These are phyloP conservation scores for Flammula alnicola DNA, from an alignment of 1,284 basidiomycete species.

Conservation along the genomic window DNA sequence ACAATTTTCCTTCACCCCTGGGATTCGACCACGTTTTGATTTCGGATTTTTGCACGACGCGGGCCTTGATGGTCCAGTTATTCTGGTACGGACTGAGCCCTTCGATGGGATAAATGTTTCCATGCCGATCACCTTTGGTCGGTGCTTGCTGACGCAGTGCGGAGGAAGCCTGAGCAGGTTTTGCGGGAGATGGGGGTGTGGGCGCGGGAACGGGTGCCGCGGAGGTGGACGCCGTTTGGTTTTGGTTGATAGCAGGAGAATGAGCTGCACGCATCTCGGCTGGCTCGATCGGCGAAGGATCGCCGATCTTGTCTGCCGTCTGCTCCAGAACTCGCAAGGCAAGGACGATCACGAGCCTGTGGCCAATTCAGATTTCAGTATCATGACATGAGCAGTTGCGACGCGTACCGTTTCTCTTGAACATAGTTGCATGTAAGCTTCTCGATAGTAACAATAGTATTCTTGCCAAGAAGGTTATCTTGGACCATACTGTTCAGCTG, in stretches of 20 bases:
- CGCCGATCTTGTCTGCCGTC: slow-evolving; percentile 74
- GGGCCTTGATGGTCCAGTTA: slow-evolving; percentile 98
- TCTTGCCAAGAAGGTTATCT: slow-evolving; percentile 69
- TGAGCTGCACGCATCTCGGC: slow-evolving; percentile 30
- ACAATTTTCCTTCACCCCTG: slow-evolving; percentile 94
- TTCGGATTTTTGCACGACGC: slow-evolving; percentile 90
- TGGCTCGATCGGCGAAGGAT: slow-evolving; percentile 52
- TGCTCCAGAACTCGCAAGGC: slow-evolving; percentile 62
- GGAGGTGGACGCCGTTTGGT: slow-evolving; percentile 28
- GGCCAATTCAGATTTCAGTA: slow-evolving; percentile 5
- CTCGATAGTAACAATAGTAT: slow-evolving; percentile 76
- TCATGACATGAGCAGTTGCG: slow-evolving; percentile 8
- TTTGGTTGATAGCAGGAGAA: slow-evolving; percentile 28
- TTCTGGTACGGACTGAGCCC: slow-evolving; percentile 97
- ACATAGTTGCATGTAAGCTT: slow-evolving; percentile 87
- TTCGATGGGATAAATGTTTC: slow-evolving; percentile 82
- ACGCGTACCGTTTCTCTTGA: slow-evolving; percentile 77
- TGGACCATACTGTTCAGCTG: slow-evolving; percentile 85
- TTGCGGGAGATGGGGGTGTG: slow-evolving; percentile 10
- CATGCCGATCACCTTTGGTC: slow-evolving; percentile 28
- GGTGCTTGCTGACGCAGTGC: slow-evolving; percentile 27
- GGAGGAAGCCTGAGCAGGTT: slow-evolving; percentile 13
- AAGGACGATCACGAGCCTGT: slow-evolving; percentile 86
- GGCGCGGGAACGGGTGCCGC: slow-evolving; percentile 12
- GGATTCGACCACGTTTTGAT: slow-evolving; percentile 90